A percentile compares a stretch with the other conserved stretches of the same genome.
Evolutionary conservation across 2,329 filamentous ascomycete genomes (phyloP).

Genomic region (Zopfia rhizophila): DNA sequence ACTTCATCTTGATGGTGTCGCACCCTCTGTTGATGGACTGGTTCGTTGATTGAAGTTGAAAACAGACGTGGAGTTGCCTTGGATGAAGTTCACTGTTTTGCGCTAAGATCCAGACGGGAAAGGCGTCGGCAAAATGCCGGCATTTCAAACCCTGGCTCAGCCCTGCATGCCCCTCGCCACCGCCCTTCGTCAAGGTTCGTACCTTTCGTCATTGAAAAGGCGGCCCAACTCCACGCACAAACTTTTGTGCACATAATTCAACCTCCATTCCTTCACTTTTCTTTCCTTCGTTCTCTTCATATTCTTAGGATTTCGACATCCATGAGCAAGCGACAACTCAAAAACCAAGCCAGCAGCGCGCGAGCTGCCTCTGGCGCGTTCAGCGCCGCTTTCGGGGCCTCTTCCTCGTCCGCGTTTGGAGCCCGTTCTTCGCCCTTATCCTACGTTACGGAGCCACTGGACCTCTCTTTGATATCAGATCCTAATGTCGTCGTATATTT

Average conservation of each 20-base stretch:
- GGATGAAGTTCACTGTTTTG: conserved; percentile 15
- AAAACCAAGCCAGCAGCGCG: conserved; percentile 71
- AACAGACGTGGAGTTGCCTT: neutral
- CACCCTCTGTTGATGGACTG: neutral
- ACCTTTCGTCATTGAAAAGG: conserved; percentile 9
- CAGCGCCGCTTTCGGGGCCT: conserved; percentile 54
- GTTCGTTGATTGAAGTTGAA: neutral
- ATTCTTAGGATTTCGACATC: conserved; percentile 17
- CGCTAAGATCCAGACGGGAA: conserved; percentile 4
- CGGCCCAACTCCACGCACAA: conserved; percentile 4
- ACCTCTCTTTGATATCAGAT: conserved; percentile 80
- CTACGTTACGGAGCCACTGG: conserved; percentile 86
- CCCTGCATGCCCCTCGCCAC: conserved; percentile 7
- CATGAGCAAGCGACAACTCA: conserved; percentile 71
- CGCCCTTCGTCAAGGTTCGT: conserved; percentile 11
- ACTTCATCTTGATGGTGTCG: conserved; percentile 70
- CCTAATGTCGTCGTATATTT: conserved; percentile 87
- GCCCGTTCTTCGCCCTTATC: conserved; percentile 73
- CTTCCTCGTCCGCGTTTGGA: conserved; percentile 54
- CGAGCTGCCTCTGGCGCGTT: conserved; percentile 63
- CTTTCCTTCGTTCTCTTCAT: conserved; percentile 4
- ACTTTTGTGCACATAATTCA: neutral
- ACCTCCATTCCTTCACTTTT: conserved; percentile 9
- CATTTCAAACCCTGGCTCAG: neutral
- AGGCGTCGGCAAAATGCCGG: conserved; percentile 7